phyloP scores from a whole-genome alignment of 768 basidiomycete species.

The Mycena albidolilacea region DNA sequence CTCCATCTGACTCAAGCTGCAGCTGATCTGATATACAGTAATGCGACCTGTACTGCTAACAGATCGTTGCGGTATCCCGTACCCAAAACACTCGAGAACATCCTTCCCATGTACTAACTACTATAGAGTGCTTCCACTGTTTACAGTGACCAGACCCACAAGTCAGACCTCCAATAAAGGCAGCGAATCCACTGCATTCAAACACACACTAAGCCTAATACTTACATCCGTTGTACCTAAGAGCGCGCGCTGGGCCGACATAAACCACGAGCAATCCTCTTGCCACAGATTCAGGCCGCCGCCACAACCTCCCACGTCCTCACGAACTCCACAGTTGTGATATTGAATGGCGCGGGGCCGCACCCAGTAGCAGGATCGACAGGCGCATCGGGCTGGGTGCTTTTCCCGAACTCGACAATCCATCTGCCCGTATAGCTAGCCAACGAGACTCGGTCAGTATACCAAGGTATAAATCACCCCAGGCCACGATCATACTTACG shows the following conservation, averaged over 20 bases:
- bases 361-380: constrained; percentile 26
- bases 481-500: too few relatives aligned
- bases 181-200: neutral
- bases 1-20: too few relatives aligned
- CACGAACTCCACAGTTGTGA: constrained; percentile 17
- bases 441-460: too few relatives aligned
- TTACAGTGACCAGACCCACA: too few relatives aligned
- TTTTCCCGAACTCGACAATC: constrained; percentile 29
- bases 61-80: too few relatives aligned
- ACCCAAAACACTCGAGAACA: too few relatives aligned
- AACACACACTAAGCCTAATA: too few relatives aligned
- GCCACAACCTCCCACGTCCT: constrained; percentile 20
- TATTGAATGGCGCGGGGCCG: constrained; percentile 27
- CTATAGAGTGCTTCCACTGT: too few relatives aligned
- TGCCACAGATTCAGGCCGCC: constrained; percentile 16
- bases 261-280: constrained; percentile 1
- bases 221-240: neutral
- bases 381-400: constrained; percentile 25
- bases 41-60: too few relatives aligned
- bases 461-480: too few relatives aligned
- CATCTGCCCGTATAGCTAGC: constrained; percentile 22
- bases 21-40: too few relatives aligned
- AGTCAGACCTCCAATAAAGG: neutral
- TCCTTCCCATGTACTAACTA: too few relatives aligned
- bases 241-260: constrained; percentile 6